Evolutionary conservation across 208 protist genomes (phyloP).

Genomic region (Balamuthia mandrillaris): DNA sequence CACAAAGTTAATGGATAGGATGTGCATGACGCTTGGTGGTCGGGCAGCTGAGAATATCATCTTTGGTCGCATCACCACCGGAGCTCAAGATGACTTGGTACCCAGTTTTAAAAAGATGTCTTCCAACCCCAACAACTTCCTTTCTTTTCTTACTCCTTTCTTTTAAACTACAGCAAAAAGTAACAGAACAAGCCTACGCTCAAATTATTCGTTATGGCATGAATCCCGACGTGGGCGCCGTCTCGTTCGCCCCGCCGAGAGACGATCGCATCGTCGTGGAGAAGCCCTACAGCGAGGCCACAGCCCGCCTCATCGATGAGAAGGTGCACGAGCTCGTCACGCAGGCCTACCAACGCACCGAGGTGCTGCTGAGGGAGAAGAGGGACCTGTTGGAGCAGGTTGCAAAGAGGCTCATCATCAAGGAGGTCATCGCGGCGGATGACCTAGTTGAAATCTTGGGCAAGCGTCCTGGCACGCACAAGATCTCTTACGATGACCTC

Average conservation of each 20-base stretch:
- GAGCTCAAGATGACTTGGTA: conserved; percentile 65
- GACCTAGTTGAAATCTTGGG: conserved; percentile 59
- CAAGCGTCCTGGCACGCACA: too few species aligned
- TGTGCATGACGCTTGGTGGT: conserved; percentile 71
- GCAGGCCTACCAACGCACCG: conserved; percentile 5
- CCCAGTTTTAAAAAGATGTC: conserved; percentile 54
- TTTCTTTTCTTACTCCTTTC: neutral
- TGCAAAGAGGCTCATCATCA: conserved; percentile 74
- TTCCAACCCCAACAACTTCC: neutral
- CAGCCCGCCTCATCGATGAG: conserved; percentile 86
- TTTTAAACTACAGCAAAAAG: conserved; percentile 59
- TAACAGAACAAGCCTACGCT: conserved; percentile 72
- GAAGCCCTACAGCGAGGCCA: conserved; percentile 90
- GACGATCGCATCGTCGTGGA: conserved; percentile 66
- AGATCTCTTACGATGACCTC: too few species aligned
- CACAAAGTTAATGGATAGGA: conserved; percentile 61
- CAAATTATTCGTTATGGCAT: conserved; percentile 74
- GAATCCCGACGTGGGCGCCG: conserved; percentile 51
- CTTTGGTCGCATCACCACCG: conserved; percentile 58
- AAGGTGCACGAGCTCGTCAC: neutral
- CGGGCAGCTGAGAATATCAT: conserved; percentile 54
- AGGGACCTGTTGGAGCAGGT: conserved; percentile 57
- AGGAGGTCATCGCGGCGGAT: conserved; percentile 80
- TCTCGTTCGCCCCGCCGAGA: conserved; percentile 55
- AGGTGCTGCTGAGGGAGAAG: conserved; percentile 46